These are phyloP conservation scores for Aspergillus sp. DNA, from an alignment of 2,329 filamentous ascomycete species.

Conservation along the genomic window DNA sequence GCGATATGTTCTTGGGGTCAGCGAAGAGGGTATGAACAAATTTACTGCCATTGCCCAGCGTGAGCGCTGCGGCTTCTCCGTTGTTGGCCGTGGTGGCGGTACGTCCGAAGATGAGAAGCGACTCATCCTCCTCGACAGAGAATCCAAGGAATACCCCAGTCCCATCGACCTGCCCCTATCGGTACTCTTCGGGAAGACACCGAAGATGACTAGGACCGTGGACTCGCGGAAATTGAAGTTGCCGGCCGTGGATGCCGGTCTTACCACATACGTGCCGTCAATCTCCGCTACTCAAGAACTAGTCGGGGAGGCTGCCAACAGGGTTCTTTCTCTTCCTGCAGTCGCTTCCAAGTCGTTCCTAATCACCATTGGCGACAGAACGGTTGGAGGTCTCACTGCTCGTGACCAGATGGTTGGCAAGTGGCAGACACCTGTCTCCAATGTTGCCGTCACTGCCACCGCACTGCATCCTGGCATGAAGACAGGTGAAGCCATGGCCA, in stretches of 20 bases:
- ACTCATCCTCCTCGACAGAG: constrained; percentile 71
- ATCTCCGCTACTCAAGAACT: constrained; percentile 39
- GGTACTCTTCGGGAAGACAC: constrained; percentile 76
- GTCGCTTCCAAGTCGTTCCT: constrained; percentile 97
- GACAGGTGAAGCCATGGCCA: constrained; percentile 92
- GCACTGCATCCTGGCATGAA: constrained; percentile 63
- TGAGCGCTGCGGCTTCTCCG: constrained; percentile 85
- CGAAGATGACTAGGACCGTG: constrained; percentile 69
- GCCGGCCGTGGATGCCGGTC: constrained; percentile 63
- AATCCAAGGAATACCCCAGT: constrained; percentile 62
- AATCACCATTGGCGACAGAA: constrained; percentile 91
- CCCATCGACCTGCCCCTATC: constrained; percentile 87
- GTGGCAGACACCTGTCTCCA: constrained; percentile 89
- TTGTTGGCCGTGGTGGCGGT: constrained; percentile 69
- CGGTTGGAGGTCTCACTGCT: constrained; percentile 77
- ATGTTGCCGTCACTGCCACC: constrained; percentile 85
- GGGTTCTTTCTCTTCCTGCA: constrained; percentile 74
- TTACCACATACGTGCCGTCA: constrained; percentile 58
- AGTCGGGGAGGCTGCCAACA: constrained; percentile 61
- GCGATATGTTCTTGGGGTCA: constrained; percentile 84
- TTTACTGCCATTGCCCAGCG: constrained; percentile 62
- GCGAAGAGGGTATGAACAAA: constrained; percentile 64
- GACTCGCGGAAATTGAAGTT: constrained; percentile 59
- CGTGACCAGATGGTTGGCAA: constrained; percentile 94
- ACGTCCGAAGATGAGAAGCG: constrained; percentile 57